These are phyloP conservation scores for Phytophthora ramorum DNA, from an alignment of 352 stramenopile genomes.

Conservation along the genomic window DNA sequence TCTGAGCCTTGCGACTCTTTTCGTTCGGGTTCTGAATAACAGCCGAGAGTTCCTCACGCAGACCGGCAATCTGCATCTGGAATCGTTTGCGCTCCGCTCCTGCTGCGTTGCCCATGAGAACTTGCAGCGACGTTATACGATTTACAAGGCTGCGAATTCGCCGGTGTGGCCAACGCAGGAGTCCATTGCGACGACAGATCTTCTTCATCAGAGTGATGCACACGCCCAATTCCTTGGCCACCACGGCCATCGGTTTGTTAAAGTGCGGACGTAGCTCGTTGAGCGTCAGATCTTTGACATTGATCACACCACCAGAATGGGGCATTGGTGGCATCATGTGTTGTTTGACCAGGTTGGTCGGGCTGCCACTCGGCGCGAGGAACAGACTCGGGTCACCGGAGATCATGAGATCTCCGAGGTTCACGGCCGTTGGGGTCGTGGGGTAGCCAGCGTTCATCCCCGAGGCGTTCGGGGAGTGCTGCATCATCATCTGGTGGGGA, in stretches of 20 bases:
- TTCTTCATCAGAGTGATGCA: constrained; percentile 92
- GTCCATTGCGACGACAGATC: constrained; percentile 84
- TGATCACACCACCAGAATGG: constrained; percentile 48
- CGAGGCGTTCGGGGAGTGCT: constrained; percentile 25
- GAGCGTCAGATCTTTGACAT: constrained; percentile 81
- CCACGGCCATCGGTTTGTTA: constrained; percentile 85
- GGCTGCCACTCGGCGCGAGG: constrained; percentile 43
- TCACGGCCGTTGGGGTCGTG: constrained; percentile 35
- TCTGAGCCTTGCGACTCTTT: constrained; percentile 82
- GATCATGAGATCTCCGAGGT: constrained; percentile 56
- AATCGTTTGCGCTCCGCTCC: constrained; percentile 69
- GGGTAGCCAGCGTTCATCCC: constrained; percentile 32
- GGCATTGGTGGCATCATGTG: constrained; percentile 53
- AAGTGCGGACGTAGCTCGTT: constrained; percentile 86
- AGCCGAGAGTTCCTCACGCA: constrained; percentile 73
- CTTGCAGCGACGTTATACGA: constrained; percentile 78
- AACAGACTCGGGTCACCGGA: constrained; percentile 50
- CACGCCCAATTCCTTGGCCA: constrained; percentile 83
- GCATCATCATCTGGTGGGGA: constrained; percentile 47
- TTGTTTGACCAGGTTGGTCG: constrained; percentile 50
- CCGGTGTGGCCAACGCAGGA: constrained; percentile 83
- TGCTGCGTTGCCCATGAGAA: constrained; percentile 57
- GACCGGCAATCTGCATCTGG: constrained; percentile 59
- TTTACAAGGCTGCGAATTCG: constrained; percentile 86
- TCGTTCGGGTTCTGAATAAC: constrained; percentile 89